A percentile compares a stretch with the other conserved stretches of the same genome.
Conservation (phyloP, 495 filamentous ascomycete species). For the Penicillium verhagenii region DNA sequence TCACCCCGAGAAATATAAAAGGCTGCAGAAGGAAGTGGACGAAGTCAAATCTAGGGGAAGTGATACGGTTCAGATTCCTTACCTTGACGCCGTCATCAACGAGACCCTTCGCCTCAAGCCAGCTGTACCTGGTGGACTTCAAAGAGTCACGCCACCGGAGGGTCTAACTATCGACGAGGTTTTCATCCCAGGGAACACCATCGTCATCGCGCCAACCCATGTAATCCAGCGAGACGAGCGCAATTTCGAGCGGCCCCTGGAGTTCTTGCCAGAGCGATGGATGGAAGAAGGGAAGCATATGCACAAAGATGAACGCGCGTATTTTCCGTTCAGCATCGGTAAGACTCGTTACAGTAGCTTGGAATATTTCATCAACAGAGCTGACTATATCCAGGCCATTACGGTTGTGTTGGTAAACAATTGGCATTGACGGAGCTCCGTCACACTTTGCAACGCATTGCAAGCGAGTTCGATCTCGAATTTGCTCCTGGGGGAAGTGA, state of each 20-base stretch:
- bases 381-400: slow-evolving; percentile 2
- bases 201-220: slow-evolving; percentile 39
- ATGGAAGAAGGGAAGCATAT: slow-evolving; percentile 38
- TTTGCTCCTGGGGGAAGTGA: slow-evolving; percentile 7
- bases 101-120: slow-evolving; percentile 37
- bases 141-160: slow-evolving; percentile 41
- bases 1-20: neutral
- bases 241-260: slow-evolving; percentile 34
- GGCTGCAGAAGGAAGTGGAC: neutral
- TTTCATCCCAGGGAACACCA: slow-evolving; percentile 40
- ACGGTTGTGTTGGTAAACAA: slow-evolving; percentile 8
- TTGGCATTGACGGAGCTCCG: slow-evolving; percentile 9
- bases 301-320: slow-evolving; percentile 45
- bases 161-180: slow-evolving; percentile 44
- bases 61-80: neutral
- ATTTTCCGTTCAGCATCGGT: slow-evolving; percentile 51
- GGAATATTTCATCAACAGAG: neutral
- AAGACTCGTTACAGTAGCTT: slow-evolving; percentile 8
- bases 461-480: slow-evolving; percentile 11
- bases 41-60: neutral
- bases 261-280: slow-evolving; percentile 61
- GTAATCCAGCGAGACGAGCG: slow-evolving; percentile 27
- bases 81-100: slow-evolving; percentile 31
- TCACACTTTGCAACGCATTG: slow-evolving; percentile 1
- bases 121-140: slow-evolving; percentile 22